Conservation (phyloP, 1,139 yeast genomes). For the Sugiyamaella castrensis region DNA sequence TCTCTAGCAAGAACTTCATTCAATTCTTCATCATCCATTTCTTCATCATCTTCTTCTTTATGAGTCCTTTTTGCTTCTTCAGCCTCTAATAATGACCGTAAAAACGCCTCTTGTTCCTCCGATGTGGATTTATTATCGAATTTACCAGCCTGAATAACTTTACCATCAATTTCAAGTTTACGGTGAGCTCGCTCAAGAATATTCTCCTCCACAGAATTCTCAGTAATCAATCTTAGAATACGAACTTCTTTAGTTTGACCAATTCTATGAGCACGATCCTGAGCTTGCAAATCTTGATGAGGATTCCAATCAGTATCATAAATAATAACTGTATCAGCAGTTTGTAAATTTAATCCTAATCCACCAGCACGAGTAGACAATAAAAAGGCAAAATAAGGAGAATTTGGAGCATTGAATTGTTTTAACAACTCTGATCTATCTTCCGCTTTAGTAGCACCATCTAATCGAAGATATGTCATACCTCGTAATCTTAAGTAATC, state of each 20-base stretch:
- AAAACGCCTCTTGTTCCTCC: conserved; percentile 93
- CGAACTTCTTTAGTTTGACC: conserved; percentile 98
- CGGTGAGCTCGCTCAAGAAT: conserved; percentile 92
- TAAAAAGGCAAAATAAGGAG: conserved; percentile 86
- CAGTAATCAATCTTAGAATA: conserved; percentile 84
- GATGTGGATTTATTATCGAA: conserved; percentile 95
- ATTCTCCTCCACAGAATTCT: conserved; percentile 91
- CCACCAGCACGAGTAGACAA: conserved; percentile 98
- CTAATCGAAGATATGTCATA: conserved; percentile 80
- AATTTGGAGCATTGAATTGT: conserved; percentile 78
- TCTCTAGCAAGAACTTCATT: conserved; percentile 83
- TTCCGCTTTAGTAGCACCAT: conserved; percentile 93
- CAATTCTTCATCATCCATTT: conserved; percentile 58
- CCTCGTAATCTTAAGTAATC: conserved; percentile 77
- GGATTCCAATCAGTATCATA: conserved; percentile 99
- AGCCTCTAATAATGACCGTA: conserved; percentile 78
- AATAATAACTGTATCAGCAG: conserved; percentile 95
- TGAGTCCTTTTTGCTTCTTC: conserved; percentile 53
- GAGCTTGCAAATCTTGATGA: conserved; percentile 98
- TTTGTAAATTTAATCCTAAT: conserved; percentile 88
- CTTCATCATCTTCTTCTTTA: conserved; percentile 57
- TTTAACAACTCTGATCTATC: conserved; percentile 85
- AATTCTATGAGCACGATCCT: conserved; percentile 97
- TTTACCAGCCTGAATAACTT: conserved; percentile 98
- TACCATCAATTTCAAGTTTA: conserved; percentile 93